Conservation (phyloP, 352 stramenopile genomes). For the Bremia lactucae region DNA sequence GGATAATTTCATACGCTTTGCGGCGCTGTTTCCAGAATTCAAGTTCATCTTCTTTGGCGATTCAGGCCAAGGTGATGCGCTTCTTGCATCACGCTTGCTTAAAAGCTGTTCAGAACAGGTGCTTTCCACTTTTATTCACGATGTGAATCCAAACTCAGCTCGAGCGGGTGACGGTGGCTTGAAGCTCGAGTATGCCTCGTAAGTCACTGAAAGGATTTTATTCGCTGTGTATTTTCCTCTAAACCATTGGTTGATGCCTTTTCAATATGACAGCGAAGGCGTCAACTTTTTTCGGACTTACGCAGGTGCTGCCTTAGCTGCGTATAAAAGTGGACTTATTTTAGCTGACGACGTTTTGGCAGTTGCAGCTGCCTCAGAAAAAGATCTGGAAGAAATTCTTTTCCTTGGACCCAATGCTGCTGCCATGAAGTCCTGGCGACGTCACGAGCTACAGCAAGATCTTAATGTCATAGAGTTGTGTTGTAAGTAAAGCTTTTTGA, state of each 20-base stretch:
- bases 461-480: constrained; percentile 19
- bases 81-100: constrained; percentile 57
- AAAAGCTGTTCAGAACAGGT: constrained; percentile 45
- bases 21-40: constrained; percentile 72
- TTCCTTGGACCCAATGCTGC: constrained; percentile 34
- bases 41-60: constrained; percentile 83
- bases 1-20: constrained; percentile 73
- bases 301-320: constrained; percentile 39
- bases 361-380: constrained; percentile 27
- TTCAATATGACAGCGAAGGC: constrained; percentile 54
- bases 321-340: constrained; percentile 52
- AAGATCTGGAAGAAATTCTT: constrained; percentile 36
- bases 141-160: constrained; percentile 45
- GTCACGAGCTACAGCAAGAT: constrained; percentile 33
- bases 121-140: constrained; percentile 69
- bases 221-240: not conserved
- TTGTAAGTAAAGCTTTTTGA: too few relatives aligned
- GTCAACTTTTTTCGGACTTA: constrained; percentile 73
- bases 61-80: constrained; percentile 65
- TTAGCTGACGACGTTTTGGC: constrained; percentile 35
- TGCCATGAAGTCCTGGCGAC: constrained; percentile 28
- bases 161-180: constrained; percentile 51
- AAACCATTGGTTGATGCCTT: constrained; percentile 1
- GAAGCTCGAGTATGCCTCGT: constrained; percentile 53
- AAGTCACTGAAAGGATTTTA: constrained; percentile 11